Evolutionary conservation across 192 early-diverging fungal species (phyloP).

Genomic region (Coemansia sp.): DNA sequence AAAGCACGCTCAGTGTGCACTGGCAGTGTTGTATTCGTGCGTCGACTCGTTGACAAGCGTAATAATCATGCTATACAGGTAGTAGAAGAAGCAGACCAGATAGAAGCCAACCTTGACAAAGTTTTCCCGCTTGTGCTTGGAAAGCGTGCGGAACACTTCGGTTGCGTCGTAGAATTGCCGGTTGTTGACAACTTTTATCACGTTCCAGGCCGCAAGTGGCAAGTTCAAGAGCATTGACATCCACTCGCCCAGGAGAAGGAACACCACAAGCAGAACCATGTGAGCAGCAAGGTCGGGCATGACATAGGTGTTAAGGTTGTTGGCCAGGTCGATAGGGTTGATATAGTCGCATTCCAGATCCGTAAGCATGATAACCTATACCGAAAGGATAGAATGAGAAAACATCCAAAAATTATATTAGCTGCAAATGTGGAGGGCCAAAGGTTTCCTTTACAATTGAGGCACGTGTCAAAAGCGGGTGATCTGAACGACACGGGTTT

Average conservation of each 20-base stretch:
- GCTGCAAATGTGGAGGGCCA: neutral
- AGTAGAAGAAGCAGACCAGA: slow-evolving; percentile 93
- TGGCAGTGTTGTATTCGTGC: slow-evolving; percentile 28
- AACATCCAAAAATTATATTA: neutral
- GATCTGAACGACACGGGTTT: neutral
- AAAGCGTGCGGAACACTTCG: slow-evolving; percentile 94
- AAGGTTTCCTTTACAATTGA: too few relatives aligned
- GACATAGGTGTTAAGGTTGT: slow-evolving; percentile 95
- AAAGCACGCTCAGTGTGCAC: slow-evolving; percentile 14
- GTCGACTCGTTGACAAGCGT: slow-evolving; percentile 57
- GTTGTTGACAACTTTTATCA: slow-evolving; percentile 78
- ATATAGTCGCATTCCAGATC: slow-evolving; percentile 97
- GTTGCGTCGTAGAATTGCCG: slow-evolving; percentile 97
- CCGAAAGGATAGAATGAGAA: neutral
- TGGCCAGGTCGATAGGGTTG: slow-evolving; percentile 98
- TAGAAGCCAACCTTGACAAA: slow-evolving; percentile 98
- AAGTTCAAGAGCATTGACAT: slow-evolving; percentile 81
- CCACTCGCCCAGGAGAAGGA: slow-evolving; percentile 88
- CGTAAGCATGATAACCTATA: slow-evolving; percentile 72
- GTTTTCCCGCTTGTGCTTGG: slow-evolving; percentile 92
- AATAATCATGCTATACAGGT: slow-evolving; percentile 72
- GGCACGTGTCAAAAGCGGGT: too few relatives aligned
- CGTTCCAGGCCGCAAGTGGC: slow-evolving; percentile 83
- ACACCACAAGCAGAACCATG: slow-evolving; percentile 75
- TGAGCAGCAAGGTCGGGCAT: slow-evolving; percentile 91